These are phyloP conservation scores for Candida taoyuanica DNA, from an alignment of 805 yeast genomes.

Conservation along the genomic window DNA sequence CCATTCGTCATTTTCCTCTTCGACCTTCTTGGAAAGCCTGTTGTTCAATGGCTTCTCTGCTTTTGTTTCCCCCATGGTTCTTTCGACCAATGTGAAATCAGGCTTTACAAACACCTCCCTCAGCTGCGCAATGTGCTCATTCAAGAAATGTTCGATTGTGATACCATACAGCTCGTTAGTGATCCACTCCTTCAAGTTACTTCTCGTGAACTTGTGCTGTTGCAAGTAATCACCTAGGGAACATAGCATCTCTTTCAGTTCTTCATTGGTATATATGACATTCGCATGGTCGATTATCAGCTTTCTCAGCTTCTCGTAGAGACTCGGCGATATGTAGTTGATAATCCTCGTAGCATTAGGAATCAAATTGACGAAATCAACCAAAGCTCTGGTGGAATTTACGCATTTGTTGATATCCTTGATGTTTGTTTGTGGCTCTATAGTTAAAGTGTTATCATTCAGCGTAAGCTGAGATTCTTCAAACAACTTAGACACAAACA, in stretches of 20 bases:
- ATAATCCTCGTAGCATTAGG: constrained; percentile 15
- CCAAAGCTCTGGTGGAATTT: constrained; percentile 16
- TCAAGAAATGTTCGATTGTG: constrained; percentile 20
- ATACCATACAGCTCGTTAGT: constrained; percentile 18
- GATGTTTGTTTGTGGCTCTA: too few species aligned
- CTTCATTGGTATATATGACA: constrained; percentile 10
- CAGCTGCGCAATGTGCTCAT: constrained; percentile 18
- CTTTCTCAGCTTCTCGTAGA: constrained; percentile 21
- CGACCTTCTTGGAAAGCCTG: neutral
- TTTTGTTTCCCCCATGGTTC: neutral
- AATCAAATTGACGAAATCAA: constrained; percentile 18
- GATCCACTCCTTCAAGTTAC: constrained; percentile 23
- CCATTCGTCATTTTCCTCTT: constrained; percentile 20
- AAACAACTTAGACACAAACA: constrained; percentile 12
- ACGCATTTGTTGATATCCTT: constrained; percentile 7
- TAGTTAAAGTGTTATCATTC: constrained; percentile 6
- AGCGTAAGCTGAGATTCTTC: constrained; percentile 3
- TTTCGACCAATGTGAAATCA: constrained; percentile 6
- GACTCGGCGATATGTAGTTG: constrained; percentile 20
- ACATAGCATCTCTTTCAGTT: constrained; percentile 10
- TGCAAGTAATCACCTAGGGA: constrained; percentile 18
- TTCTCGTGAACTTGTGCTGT: constrained; percentile 16
- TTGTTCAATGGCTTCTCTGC: neutral
- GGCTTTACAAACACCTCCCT: constrained; percentile 12
- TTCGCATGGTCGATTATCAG: constrained; percentile 19